Conservation (phyloP, 2,329 filamentous ascomycete genomes). For the Fusarium clavum region DNA sequence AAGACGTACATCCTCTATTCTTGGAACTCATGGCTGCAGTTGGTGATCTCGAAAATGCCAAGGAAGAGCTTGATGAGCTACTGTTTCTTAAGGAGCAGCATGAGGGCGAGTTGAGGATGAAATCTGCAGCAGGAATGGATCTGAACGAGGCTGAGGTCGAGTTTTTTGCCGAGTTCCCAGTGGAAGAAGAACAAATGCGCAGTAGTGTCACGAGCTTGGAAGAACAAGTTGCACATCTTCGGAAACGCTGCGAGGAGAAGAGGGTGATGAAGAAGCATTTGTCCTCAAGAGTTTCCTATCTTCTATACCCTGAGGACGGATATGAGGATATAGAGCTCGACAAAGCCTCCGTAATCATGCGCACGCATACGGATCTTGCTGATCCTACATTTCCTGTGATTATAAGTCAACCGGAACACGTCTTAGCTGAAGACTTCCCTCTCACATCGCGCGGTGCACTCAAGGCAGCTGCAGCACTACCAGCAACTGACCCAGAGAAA, state of each 20-base stretch:
- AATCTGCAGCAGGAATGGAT: constrained; percentile 44
- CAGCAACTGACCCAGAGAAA: constrained; percentile 51
- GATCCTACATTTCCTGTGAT: constrained; percentile 59
- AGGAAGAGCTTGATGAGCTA: constrained; percentile 61
- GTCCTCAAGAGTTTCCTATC: constrained; percentile 54
- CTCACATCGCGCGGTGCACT: constrained; percentile 57
- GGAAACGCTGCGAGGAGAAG: constrained; percentile 55
- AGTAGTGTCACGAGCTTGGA: constrained; percentile 51
- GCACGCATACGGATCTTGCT: constrained; percentile 47
- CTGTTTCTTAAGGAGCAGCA: constrained; percentile 53
- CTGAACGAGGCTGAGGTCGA: constrained; percentile 56
- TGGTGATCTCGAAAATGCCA: constrained; percentile 59
- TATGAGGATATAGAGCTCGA: constrained; percentile 59
- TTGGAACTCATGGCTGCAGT: constrained; percentile 56
- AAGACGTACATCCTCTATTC: constrained; percentile 62
- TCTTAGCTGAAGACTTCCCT: constrained; percentile 54
- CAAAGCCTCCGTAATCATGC: constrained; percentile 42
- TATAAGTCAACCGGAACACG: constrained; percentile 61
- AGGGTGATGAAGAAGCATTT: constrained; percentile 58
- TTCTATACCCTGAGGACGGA: constrained; percentile 52
- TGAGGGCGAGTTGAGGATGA: constrained; percentile 53
- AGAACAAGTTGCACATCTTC: constrained; percentile 51
- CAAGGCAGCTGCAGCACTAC: constrained; percentile 53
- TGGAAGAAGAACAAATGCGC: constrained; percentile 51
- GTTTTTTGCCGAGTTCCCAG: constrained; percentile 58